Base-by-base conservation (phyloP, 768 basidiomycete species). In the Mycena alexandri region DNA sequence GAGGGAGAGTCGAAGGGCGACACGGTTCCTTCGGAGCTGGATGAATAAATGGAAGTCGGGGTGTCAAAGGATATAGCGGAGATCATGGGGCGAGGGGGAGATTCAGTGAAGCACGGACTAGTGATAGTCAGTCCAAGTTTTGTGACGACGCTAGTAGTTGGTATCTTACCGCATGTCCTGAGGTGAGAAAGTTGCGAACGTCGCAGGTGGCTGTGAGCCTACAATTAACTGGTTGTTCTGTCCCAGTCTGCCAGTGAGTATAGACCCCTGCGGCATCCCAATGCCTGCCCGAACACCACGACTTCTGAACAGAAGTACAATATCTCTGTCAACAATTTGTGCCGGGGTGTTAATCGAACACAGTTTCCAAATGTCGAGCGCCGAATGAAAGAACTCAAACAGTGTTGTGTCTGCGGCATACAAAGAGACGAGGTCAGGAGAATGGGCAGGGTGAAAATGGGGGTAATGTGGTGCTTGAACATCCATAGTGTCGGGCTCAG, bases 261-360 rank as follows among this genome's bases (percentile, higher is more conserved):
- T 21, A 6, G 41, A 58, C 22, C 56, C 56, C 21, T 29, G 42
- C 8, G 56, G 36, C 56, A 58, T 58, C 11, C 56, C 56, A 8
- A 58, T 50, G 48, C 48, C 48, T 5, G 12, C 11, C 48, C 14
- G 22, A 16, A 50, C 48, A 6, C 48, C 48, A 7, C 48, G 22
- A 13, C 9, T 50, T 24, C 48, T 10, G 14, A 50, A 50, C 24
- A 24, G 48, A 11, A 54, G 34, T 10, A 22, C 52, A n/a, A n/a
- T 22, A 38, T 41, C 22, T 41, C 34, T 54, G 10, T 54, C 52
- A 7, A 54, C 52, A 1, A 36, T 5, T 41, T 54, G 52, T 10
- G 22, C 14, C 1, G 52, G 34, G 38, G 52, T 36, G 34, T 34
- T 54, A 13, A 22, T 22, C 5, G 52, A 17, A n/a, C 34, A 16